Percentiles rank a stretch among this genome's conserved stretches.
Evolutionary conservation across 2,329 filamentous ascomycete species (phyloP).

Genomic region (Botryosphaeria dothidea): DNA sequence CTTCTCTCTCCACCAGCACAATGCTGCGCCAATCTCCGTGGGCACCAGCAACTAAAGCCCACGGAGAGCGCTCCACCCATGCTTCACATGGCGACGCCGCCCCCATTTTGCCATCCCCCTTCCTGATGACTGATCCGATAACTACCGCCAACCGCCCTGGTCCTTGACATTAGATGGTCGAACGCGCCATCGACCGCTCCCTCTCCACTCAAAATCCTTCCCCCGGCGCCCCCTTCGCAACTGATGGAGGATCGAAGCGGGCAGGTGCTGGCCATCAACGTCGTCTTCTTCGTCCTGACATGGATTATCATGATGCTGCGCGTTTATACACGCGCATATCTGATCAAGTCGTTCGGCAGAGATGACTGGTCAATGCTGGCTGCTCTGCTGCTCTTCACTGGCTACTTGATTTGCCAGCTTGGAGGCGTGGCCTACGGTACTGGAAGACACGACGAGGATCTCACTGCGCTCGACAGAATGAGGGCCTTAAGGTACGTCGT

Average conservation of each 20-base stretch:
- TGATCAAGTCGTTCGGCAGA: constrained; percentile 40
- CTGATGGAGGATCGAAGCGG: constrained; percentile 25
- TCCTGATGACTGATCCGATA: constrained; percentile 14
- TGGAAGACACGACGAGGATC: constrained; percentile 37
- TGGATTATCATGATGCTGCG: constrained; percentile 40
- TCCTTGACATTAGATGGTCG: neutral
- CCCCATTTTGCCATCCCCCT: neutral
- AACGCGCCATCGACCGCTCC: neutral
- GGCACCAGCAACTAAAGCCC: neutral
- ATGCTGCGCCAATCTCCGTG: neutral
- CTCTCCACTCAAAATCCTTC: neutral
- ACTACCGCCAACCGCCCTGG: neutral
- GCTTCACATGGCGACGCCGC: constrained; percentile 3
- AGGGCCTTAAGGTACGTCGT: constrained; percentile 29
- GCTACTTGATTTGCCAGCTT: constrained; percentile 43
- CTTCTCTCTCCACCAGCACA: constrained; percentile 2
- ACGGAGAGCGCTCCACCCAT: neutral
- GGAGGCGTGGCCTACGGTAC: constrained; percentile 42
- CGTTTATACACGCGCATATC: constrained; percentile 37
- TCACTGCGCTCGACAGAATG: constrained; percentile 32
- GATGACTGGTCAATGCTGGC: constrained; percentile 46
- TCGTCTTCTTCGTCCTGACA: constrained; percentile 40
- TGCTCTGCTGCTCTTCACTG: constrained; percentile 40
- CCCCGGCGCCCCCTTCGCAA: neutral
- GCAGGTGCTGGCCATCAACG: constrained; percentile 32